These are phyloP conservation scores for Spatholobus suberectus DNA, from an alignment of 306 rosid species.

Conservation along the genomic window DNA sequence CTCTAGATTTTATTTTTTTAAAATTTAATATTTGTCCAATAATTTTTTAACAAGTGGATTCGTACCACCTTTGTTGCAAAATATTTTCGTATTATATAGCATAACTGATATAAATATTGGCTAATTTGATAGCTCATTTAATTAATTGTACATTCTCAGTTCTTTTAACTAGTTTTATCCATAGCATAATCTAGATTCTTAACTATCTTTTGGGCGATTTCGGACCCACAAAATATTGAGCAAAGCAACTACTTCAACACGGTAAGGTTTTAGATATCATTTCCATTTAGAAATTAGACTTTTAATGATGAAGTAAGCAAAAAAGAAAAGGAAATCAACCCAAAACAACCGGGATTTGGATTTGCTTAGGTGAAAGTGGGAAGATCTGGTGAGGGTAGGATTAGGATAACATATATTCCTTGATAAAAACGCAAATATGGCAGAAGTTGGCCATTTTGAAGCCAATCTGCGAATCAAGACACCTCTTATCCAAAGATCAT, in stretches of 20 bases:
- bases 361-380: constrained; percentile 15
- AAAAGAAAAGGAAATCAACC: neutral
- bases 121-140: no score
- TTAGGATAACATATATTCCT: constrained; percentile 23
- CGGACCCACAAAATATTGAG: constrained; percentile 23
- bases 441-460: neutral
- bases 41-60: no score
- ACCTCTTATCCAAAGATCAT: constrained; percentile 10
- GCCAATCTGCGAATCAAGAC: constrained; percentile 2
- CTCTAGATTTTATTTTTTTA: no score
- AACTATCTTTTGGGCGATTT: neutral
- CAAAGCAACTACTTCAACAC: neutral
- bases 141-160: neutral
- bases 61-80: no score
- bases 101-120: no score
- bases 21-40: no score
- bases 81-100: no score
- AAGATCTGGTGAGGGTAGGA: neutral
- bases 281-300: neutral
- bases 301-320: constrained; percentile 27
- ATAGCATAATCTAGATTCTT: neutral
- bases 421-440: constrained; percentile 9
- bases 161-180: neutral
- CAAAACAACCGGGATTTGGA: neutral
- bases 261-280: constrained; percentile 27